A percentile compares a stretch with the other conserved stretches of the same genome.
Conservation (phyloP, 1,139 yeast species). For the Spathaspora sp. region DNA sequence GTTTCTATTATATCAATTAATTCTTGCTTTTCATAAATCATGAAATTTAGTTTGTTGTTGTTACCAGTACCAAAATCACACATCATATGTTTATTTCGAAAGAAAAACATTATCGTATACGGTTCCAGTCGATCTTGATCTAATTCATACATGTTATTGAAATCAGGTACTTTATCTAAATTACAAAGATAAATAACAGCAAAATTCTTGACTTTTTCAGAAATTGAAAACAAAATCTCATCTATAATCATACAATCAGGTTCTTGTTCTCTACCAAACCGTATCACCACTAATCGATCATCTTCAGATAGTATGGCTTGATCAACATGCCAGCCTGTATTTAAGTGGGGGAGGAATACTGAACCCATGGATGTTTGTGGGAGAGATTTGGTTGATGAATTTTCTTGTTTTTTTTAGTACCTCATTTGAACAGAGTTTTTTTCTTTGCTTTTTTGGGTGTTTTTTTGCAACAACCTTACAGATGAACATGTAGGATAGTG, state of each 20-base stretch:
- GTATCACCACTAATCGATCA: slow-evolving; percentile 79
- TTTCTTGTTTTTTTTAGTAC: neutral
- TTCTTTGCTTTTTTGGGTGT: no score
- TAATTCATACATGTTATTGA: slow-evolving; percentile 88
- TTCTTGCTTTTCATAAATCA: slow-evolving; percentile 78
- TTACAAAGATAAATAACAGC: slow-evolving; percentile 89
- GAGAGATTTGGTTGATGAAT: neutral
- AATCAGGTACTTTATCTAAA: slow-evolving; percentile 85
- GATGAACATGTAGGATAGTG: neutral
- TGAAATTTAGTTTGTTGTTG: slow-evolving; percentile 87
- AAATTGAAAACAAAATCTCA: slow-evolving; percentile 73
- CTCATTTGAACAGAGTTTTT: neutral
- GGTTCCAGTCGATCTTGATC: slow-evolving; percentile 58
- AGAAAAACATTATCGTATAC: slow-evolving; percentile 90
- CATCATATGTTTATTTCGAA: slow-evolving; percentile 93
- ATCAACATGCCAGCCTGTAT: slow-evolving; percentile 94
- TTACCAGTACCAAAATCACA: slow-evolving; percentile 98
- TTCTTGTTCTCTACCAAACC: slow-evolving; percentile 83
- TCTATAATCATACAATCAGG: slow-evolving; percentile 88
- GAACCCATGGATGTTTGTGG: slow-evolving; percentile 61
- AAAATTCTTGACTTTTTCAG: slow-evolving; percentile 83
- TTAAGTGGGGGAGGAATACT: slow-evolving; percentile 81
- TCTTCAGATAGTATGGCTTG: slow-evolving; percentile 88
- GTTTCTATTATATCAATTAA: slow-evolving; percentile 89
- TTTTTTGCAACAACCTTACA: neutral